A percentile compares a stretch with the other conserved stretches of the same genome.
Evolutionary conservation across 371 early-diverging fungal species (phyloP).

Genomic region (Mortierella sp.): DNA sequence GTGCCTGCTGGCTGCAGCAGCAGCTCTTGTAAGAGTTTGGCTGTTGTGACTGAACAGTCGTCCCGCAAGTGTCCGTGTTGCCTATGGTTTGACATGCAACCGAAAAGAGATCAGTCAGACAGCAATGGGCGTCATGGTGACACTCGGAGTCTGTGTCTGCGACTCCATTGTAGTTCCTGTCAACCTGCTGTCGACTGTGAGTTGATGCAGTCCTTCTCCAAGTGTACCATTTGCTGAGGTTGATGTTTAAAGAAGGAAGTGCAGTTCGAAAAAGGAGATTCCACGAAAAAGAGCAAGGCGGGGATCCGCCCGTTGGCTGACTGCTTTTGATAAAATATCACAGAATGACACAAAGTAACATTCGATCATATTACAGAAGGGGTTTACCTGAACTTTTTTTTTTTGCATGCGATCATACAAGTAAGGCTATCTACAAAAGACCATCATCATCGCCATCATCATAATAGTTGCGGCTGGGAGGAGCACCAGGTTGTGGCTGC

Average conservation of each 20-base stretch:
- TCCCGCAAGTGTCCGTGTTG: slow-evolving; percentile 45
- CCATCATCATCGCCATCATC: slow-evolving; percentile 33
- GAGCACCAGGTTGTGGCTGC: slow-evolving; percentile 22
- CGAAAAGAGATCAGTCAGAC: not conserved
- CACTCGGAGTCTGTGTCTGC: not conserved
- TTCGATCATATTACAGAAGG: not conserved
- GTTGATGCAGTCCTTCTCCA: not conserved
- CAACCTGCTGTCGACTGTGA: not conserved
- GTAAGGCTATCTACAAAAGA: slow-evolving; percentile 23
- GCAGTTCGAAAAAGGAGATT: not conserved
- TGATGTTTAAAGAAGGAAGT: not conserved
- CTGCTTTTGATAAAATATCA: not conserved
- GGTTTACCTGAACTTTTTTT: not conserved
- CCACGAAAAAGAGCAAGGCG: too few species aligned
- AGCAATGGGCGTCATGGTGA: not conserved
- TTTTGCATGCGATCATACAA: not conserved
- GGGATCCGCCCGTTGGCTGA: not conserved
- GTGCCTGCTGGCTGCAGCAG: slow-evolving; percentile 1
- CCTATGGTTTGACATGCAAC: slow-evolving; percentile 17
- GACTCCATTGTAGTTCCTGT: not conserved
- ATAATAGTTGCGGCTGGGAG: slow-evolving; percentile 39
- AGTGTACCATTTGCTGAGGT: not conserved
- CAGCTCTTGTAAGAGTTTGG: slow-evolving; percentile 25
- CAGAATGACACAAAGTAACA: not conserved
- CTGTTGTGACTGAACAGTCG: slow-evolving; percentile 58